A percentile compares a stretch with the other conserved stretches of the same genome.
These are phyloP conservation scores for Leccinellum luteum DNA, from an alignment of 768 basidiomycete genomes.

Conservation along the genomic window DNA sequence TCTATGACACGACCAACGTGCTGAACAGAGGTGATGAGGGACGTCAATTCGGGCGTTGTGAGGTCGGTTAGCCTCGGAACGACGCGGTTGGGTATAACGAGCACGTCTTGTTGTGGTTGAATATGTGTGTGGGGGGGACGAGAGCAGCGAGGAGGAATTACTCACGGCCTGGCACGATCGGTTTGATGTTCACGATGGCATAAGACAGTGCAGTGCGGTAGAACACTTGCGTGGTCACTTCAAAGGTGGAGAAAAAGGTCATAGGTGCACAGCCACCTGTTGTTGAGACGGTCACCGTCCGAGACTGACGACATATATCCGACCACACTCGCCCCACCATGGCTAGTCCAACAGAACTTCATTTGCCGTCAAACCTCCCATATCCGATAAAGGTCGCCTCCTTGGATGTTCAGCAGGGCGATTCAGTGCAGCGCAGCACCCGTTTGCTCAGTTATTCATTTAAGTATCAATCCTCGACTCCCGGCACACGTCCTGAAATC, in stretches of 20 bases:
- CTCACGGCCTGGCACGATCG: constrained; percentile 92
- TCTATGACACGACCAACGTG: constrained; percentile 79
- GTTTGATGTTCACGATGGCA: constrained; percentile 94
- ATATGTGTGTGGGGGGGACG: neutral
- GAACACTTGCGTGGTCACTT: constrained; percentile 75
- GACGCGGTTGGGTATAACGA: constrained; percentile 55
- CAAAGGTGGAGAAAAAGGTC: constrained; percentile 70
- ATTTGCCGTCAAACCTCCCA: constrained; percentile 73
- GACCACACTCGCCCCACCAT: constrained; percentile 27
- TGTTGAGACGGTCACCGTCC: neutral
- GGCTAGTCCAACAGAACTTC: constrained; percentile 68
- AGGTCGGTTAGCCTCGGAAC: constrained; percentile 59
- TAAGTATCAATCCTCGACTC: constrained; percentile 48
- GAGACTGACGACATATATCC: constrained; percentile 16
- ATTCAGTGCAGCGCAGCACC: constrained; percentile 62
- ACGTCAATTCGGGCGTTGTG: constrained; percentile 64
- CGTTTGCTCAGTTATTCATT: constrained; percentile 86
- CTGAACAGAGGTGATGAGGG: constrained; percentile 79
- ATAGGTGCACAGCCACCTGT: constrained; percentile 21
- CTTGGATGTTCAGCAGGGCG: constrained; percentile 48
- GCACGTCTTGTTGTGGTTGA: constrained; percentile 47
- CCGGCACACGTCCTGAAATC: constrained; percentile 54
- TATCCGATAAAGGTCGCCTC: constrained; percentile 84
- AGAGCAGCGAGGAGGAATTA: constrained; percentile 10
- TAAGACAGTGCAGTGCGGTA: constrained; percentile 65